phyloP scores from a whole-genome alignment of 257 asterid genomes.

The Ligustrum vulgare region DNA sequence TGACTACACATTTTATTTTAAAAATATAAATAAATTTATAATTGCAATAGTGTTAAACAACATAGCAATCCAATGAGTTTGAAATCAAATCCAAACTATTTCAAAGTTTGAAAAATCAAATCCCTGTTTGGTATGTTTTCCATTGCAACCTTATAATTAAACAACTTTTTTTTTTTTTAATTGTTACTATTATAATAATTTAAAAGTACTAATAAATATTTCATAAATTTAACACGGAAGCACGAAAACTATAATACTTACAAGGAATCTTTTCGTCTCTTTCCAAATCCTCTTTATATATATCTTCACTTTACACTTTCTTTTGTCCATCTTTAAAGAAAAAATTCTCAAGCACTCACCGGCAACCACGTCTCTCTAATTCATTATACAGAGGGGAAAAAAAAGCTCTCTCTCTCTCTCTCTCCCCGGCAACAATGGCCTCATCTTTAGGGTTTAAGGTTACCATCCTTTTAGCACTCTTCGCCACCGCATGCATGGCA shows the following conservation, averaged over 20 bases:
- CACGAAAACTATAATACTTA: background rate
- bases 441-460: constrained; percentile 35
- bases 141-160: no score
- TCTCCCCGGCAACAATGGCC: constrained; percentile 28
- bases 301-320: constrained; percentile 22
- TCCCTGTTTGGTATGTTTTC: no score
- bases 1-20: no score
- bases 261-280: constrained; percentile 22
- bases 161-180: no score
- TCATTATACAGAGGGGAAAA: background rate
- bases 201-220: no score
- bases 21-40: no score
- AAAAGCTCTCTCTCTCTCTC: background rate
- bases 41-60: no score
- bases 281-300: constrained; percentile 22
- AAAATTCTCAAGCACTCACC: background rate
- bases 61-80: no score
- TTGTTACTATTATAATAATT: no score
- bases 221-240: background rate
- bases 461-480: constrained; percentile 47
- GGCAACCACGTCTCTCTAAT: background rate
- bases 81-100: no score
- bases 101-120: no score
- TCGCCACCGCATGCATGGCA: constrained; percentile 57
- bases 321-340: constrained; percentile 15